phyloP scores from a whole-genome alignment of 495 filamentous ascomycete genomes.

The Penicillium maclennaniae region DNA sequence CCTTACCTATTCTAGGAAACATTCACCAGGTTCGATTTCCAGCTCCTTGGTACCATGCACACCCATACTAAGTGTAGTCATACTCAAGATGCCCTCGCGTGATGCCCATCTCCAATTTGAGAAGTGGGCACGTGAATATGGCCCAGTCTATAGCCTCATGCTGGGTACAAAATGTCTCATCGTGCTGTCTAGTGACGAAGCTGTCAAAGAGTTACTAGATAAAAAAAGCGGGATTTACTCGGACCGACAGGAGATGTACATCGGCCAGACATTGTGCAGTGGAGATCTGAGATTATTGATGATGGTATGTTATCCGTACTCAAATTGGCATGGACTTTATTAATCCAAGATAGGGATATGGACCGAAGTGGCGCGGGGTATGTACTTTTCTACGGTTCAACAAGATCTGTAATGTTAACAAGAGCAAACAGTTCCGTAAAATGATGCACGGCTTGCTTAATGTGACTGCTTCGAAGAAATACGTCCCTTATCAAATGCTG shows the following conservation, averaged over 20 bases:
- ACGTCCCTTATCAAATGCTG: constrained; percentile 41
- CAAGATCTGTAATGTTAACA: background rate
- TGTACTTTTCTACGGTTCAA: background rate
- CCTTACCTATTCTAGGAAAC: constrained; percentile 33
- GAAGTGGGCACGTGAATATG: constrained; percentile 60
- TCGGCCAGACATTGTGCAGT: constrained; percentile 34
- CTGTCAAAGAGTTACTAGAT: constrained; percentile 58
- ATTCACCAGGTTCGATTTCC: constrained; percentile 25
- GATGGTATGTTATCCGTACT: constrained; percentile 21
- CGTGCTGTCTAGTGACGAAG: constrained; percentile 54
- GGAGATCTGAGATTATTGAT: constrained; percentile 28
- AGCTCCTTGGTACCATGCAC: background rate
- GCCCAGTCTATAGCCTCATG: constrained; percentile 57
- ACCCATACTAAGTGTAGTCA: background rate
- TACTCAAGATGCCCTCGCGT: constrained; percentile 12
- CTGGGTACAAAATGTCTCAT: constrained; percentile 55
- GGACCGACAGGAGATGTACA: constrained; percentile 50
- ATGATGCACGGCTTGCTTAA: constrained; percentile 33
- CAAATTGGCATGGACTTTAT: background rate
- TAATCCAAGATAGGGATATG: constrained; percentile 17
- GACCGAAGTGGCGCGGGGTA: constrained; percentile 26
- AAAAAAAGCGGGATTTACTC: constrained; percentile 57
- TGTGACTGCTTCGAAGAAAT: constrained; percentile 30
- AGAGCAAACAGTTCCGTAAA: constrained; percentile 23
- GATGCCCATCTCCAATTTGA: constrained; percentile 44